These are phyloP conservation scores for Deinandra increscens DNA, from an alignment of 129 eudicot species.

Conservation along the genomic window DNA sequence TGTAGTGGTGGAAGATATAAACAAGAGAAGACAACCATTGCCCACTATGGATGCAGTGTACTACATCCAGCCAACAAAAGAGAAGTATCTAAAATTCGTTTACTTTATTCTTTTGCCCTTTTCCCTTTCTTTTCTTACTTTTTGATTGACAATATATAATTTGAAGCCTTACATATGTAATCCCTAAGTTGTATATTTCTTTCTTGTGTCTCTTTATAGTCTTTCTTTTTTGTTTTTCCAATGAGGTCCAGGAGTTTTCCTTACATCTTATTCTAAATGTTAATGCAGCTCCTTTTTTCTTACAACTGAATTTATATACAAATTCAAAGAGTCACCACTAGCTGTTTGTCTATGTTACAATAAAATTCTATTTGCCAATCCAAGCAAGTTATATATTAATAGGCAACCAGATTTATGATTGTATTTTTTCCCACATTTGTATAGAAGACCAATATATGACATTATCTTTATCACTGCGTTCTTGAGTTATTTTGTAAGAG, in stretches of 20 bases:
- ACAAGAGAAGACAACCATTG: conserved; percentile 86
- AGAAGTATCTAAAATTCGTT: conserved; percentile 52
- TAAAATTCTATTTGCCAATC: neutral
- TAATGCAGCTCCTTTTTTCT: neutral
- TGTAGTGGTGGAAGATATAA: conserved; percentile 97
- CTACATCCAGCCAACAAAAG: conserved; percentile 89
- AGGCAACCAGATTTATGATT: neutral
- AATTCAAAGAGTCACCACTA: neutral
- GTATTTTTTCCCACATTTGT: conserved; percentile 17
- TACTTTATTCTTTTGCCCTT: conserved; percentile 2
- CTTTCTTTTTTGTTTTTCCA: neutral
- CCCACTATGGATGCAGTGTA: conserved; percentile 96
- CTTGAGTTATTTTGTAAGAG: neutral
- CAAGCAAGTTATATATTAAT: neutral
- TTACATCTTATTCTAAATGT: conserved; percentile 14
- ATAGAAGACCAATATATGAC: conserved; percentile 5
- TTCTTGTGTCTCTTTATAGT: neutral
- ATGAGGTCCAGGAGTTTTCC: conserved; percentile 16
- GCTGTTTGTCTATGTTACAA: neutral
- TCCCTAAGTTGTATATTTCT: conserved; percentile 1
- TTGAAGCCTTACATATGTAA: neutral
- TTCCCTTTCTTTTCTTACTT: conserved; percentile 1
- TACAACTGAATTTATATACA: neutral
- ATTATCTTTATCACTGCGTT: conserved; percentile 5
- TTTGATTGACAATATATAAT: neutral